phyloP scores from a whole-genome alignment of 257 asterid species.

The Rauvolfia tetraphylla region DNA sequence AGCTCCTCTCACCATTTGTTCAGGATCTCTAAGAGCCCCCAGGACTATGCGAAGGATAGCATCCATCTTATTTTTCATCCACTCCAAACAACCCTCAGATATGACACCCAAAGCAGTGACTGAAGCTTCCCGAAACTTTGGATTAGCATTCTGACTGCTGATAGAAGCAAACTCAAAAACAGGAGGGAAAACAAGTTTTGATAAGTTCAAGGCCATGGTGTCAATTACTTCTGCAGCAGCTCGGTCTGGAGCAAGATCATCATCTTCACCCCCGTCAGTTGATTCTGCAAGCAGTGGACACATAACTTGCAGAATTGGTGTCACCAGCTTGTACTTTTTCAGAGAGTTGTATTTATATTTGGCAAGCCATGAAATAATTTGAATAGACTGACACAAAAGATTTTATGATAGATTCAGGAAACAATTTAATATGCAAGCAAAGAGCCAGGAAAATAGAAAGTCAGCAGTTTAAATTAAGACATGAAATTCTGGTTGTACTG shows the following conservation, averaged over 20 bases:
- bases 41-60: constrained; percentile 71
- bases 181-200: constrained; percentile 88
- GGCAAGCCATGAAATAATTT: constrained; percentile 98
- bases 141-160: constrained; percentile 74
- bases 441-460: neutral
- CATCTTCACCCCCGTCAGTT: constrained; percentile 64
- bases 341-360: constrained; percentile 80
- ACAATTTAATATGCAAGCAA: constrained; percentile 2
- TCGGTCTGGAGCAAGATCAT: constrained; percentile 94
- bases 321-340: constrained; percentile 92
- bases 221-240: constrained; percentile 99
- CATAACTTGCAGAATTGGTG: constrained; percentile 91
- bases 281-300: constrained; percentile 95
- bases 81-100: constrained; percentile 91
- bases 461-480: neutral
- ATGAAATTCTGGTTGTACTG: neutral
- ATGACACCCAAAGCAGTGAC: constrained; percentile 93
- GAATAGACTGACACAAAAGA: constrained; percentile 65
- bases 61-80: constrained; percentile 80
- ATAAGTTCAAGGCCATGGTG: constrained; percentile 81
- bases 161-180: constrained; percentile 94
- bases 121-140: constrained; percentile 96
- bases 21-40: constrained; percentile 95
- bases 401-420: neutral
- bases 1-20: constrained; percentile 99